Evolutionary conservation across 192 early-diverging fungal genomes (phyloP).

Genomic region (Rhizoclosmatium globosum): DNA sequence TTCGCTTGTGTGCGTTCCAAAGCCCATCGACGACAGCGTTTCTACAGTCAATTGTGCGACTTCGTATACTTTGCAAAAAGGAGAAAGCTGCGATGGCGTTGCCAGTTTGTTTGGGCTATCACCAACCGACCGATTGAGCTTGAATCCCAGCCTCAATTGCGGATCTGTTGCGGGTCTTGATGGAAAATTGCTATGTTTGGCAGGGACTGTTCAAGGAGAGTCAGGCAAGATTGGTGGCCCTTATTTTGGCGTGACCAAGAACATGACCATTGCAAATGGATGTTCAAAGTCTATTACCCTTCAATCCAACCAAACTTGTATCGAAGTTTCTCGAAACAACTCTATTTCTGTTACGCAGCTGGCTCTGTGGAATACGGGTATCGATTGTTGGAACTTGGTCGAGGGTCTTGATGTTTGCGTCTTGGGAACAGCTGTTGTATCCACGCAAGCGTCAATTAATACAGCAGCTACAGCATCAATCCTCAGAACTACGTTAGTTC

Average conservation of each 20-base stretch:
- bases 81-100: neutral
- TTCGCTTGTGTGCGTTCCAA: no score
- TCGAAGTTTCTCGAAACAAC: neutral
- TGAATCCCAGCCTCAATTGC: neutral
- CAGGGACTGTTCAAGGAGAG: neutral
- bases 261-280: neutral
- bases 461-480: neutral
- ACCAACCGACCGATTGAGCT: neutral
- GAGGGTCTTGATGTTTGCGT: neutral
- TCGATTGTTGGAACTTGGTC: neutral
- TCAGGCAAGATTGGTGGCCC: neutral
- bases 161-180: neutral
- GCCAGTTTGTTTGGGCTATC: neutral
- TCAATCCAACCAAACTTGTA: neutral
- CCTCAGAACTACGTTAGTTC: neutral
- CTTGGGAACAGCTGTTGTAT: neutral
- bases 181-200: conserved; percentile 2
- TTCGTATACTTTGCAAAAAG: neutral
- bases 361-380: neutral
- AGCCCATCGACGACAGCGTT: no score
- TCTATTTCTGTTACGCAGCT: neutral
- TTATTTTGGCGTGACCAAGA: neutral
- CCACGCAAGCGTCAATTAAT: neutral
- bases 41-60: no score
- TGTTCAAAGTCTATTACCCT: neutral